phyloP scores from a whole-genome alignment of 225 moss, liverwort and hornwort species.

The Straminergon stramineum region DNA sequence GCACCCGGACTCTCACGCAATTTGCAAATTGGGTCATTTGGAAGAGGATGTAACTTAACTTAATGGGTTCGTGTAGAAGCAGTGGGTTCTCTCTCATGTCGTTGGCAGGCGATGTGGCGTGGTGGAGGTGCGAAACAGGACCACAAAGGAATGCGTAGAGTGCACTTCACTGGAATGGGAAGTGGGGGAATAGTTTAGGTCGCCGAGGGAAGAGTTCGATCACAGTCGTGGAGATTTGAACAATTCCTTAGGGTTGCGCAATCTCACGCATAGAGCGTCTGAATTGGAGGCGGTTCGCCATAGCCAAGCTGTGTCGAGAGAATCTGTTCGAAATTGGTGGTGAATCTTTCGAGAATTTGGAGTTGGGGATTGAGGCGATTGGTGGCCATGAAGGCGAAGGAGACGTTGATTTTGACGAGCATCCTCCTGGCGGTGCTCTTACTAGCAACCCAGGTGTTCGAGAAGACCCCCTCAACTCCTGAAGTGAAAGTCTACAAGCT shows the following conservation, averaged over 20 bases:
- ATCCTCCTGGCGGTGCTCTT: conserved; percentile 10
- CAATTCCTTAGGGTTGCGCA: not conserved
- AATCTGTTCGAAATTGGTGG: not conserved
- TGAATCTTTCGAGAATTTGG: not conserved
- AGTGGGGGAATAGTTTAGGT: not conserved
- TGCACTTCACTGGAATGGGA: not conserved
- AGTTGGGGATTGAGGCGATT: not conserved
- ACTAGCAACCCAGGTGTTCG: conserved; percentile 16
- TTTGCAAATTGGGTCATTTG: not conserved
- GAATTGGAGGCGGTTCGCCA: not conserved
- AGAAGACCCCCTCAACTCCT: not conserved
- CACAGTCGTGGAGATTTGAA: not conserved
- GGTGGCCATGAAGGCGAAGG: conserved; percentile 16
- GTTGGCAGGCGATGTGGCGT: not conserved
- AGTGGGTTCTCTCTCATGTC: not conserved
- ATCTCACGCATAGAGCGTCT: not conserved
- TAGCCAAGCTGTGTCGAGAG: not conserved
- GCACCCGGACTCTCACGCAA: not conserved
- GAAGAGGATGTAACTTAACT: not conserved
- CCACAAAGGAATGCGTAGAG: not conserved
- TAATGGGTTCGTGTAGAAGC: not conserved
- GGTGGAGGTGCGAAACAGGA: not conserved
- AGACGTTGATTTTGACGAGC: conserved; percentile 10
- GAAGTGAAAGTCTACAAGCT: conserved; percentile 1
- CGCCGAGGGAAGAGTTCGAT: not conserved